Conservation (phyloP, 2,329 filamentous ascomycete genomes). For the Teratosphaeria gauchensis region DNA sequence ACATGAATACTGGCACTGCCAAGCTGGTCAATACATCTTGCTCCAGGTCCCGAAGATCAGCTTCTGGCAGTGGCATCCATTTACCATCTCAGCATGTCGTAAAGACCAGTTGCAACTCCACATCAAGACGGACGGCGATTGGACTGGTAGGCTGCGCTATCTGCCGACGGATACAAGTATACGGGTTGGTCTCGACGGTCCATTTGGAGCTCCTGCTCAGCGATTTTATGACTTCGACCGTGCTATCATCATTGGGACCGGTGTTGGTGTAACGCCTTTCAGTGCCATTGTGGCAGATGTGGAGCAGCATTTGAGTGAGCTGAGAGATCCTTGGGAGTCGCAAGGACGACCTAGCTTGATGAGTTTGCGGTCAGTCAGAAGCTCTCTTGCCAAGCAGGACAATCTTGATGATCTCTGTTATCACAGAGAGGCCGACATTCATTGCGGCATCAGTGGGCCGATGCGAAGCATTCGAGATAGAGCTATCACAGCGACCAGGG, state of each 20-base stretch:
- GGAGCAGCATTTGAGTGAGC: constrained; percentile 28
- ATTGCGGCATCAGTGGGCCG: too few relatives aligned
- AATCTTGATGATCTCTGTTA: too few relatives aligned
- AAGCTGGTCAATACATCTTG: constrained; percentile 50
- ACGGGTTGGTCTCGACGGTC: constrained; percentile 46
- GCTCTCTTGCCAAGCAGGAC: neutral
- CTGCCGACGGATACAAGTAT: constrained; percentile 35
- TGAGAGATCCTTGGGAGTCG: constrained; percentile 14
- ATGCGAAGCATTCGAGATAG: too few relatives aligned
- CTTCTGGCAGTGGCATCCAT: constrained; percentile 50
- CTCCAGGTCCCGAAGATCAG: constrained; percentile 46
- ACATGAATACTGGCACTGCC: constrained; percentile 43
- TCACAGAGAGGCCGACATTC: too few relatives aligned
- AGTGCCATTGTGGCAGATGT: constrained; percentile 48
- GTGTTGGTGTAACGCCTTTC: constrained; percentile 51
- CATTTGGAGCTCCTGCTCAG: constrained; percentile 49
- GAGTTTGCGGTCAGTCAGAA: neutral
- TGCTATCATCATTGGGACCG: constrained; percentile 46
- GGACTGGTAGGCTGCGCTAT: constrained; percentile 40
- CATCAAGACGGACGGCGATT: constrained; percentile 51
- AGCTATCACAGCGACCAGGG: neutral
- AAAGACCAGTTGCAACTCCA: constrained; percentile 45
- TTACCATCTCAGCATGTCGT: constrained; percentile 48
- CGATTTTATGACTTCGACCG: constrained; percentile 51
- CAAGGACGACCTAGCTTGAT: constrained; percentile 1